Evolutionary conservation across 2,329 filamentous ascomycete genomes (phyloP).

Genomic region (Epichloe gansuensis): DNA sequence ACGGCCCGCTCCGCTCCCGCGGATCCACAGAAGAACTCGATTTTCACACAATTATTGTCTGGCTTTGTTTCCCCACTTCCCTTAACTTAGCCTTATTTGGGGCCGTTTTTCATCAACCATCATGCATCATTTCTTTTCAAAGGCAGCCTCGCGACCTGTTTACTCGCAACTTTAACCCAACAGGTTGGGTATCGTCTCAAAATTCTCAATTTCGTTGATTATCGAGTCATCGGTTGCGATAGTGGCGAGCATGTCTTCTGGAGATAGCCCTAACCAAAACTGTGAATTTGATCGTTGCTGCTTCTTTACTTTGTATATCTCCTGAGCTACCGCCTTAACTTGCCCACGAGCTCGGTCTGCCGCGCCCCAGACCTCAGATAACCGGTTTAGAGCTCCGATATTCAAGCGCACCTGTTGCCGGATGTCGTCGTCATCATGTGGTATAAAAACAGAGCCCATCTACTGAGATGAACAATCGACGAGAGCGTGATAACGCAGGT

Average conservation of each 20-base stretch:
- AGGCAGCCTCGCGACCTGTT: not conserved
- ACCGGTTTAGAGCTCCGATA: constrained; percentile 59
- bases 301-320: constrained; percentile 53
- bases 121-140: not conserved
- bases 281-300: constrained; percentile 38
- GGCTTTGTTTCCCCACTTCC: too few species aligned
- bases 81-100: too few species aligned
- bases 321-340: constrained; percentile 67
- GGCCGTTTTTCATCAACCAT: too few species aligned
- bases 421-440: constrained; percentile 50
- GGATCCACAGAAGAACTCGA: too few species aligned
- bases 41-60: too few species aligned
- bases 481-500: constrained; percentile 68
- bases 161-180: constrained; percentile 5
- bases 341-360: constrained; percentile 58
- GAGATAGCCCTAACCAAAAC: constrained; percentile 43
- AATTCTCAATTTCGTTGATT: constrained; percentile 42
- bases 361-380: constrained; percentile 61
- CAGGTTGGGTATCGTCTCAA: constrained; percentile 12
- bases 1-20: too few species aligned
- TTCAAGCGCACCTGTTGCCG: constrained; percentile 69
- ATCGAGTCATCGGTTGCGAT: constrained; percentile 47
- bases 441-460: constrained; percentile 55
- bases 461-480: constrained; percentile 70
- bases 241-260: constrained; percentile 42